Evolutionary conservation across 163 green algal genomes (phyloP).

Genomic region (Trebouxia gelatinosa): DNA sequence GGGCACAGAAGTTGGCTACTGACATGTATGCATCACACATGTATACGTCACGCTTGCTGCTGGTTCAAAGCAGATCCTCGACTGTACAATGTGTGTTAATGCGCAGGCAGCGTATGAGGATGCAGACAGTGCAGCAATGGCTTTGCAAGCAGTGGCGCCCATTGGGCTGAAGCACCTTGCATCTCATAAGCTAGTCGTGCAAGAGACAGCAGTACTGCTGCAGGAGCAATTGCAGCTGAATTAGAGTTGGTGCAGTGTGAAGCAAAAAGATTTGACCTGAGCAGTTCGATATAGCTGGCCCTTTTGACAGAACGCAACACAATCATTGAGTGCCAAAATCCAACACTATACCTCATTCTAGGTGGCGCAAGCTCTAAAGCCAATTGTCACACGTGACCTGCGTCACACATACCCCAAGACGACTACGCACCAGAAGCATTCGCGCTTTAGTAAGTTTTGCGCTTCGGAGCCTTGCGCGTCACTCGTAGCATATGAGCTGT

Average conservation of each 20-base stretch:
- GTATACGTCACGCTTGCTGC: no score
- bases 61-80: neutral
- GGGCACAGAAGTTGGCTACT: neutral
- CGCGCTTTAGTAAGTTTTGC: neutral
- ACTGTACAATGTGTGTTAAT: neutral
- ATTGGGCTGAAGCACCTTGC: conserved; percentile 50
- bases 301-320: neutral
- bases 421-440: neutral
- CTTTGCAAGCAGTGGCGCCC: conserved; percentile 51
- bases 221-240: no score
- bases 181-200: conserved; percentile 39
- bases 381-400: neutral
- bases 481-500: no score
- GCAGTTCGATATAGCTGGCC: neutral
- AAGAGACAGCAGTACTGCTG: neutral
- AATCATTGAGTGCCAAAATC: neutral
- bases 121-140: conserved; percentile 56
- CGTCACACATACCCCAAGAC: neutral
- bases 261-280: no score
- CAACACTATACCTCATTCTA: neutral
- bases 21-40: neutral
- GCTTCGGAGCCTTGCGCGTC: neutral
- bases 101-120: conserved; percentile 62
- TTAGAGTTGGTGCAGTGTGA: no score
- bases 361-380: neutral